Evolutionary conservation across 495 filamentous ascomycete genomes (phyloP).

Genomic region (Xylaria palmicola): DNA sequence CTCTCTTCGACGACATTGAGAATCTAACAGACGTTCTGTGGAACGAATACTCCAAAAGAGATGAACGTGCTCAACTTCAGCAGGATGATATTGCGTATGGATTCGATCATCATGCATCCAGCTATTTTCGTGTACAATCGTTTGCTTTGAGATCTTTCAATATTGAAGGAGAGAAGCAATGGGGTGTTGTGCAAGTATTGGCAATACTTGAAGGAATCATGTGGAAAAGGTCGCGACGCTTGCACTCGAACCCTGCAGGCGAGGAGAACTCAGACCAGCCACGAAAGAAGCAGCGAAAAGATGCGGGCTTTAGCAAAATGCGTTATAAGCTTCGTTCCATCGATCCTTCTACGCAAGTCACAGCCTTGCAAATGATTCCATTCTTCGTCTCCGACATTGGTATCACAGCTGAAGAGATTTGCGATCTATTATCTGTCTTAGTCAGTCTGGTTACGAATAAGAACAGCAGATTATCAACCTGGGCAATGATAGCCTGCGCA

Average conservation of each 20-base stretch:
- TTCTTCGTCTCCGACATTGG: slow-evolving; percentile 56
- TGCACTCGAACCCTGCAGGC: slow-evolving; percentile 23
- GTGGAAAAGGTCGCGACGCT: slow-evolving; percentile 30
- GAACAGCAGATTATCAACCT: slow-evolving; percentile 39
- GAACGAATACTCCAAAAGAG: slow-evolving; percentile 69
- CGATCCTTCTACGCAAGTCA: slow-evolving; percentile 56
- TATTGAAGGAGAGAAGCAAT: slow-evolving; percentile 49
- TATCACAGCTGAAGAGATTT: slow-evolving; percentile 39
- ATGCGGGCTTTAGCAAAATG: slow-evolving; percentile 58
- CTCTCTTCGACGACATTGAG: slow-evolving; percentile 40
- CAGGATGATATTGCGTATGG: slow-evolving; percentile 69
- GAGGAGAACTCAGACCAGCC: slow-evolving; percentile 38
- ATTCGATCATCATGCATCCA: slow-evolving; percentile 32
- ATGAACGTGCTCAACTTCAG: slow-evolving; percentile 70
- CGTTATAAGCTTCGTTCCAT: slow-evolving; percentile 58
- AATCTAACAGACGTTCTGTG: slow-evolving; percentile 62
- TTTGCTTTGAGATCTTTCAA: slow-evolving; percentile 52
- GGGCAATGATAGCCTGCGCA: slow-evolving; percentile 61
- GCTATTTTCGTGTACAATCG: slow-evolving; percentile 34
- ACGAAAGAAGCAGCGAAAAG: slow-evolving; percentile 64
- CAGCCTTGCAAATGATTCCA: slow-evolving; percentile 74
- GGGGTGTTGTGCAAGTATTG: slow-evolving; percentile 52
- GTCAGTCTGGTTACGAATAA: slow-evolving; percentile 37
- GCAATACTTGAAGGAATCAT: slow-evolving; percentile 49
- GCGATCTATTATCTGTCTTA: slow-evolving; percentile 36